Percentiles rank a stretch among this genome's conserved stretches.
phyloP scores from a whole-genome alignment of 345 rosid species.

The Citrus australasica region DNA sequence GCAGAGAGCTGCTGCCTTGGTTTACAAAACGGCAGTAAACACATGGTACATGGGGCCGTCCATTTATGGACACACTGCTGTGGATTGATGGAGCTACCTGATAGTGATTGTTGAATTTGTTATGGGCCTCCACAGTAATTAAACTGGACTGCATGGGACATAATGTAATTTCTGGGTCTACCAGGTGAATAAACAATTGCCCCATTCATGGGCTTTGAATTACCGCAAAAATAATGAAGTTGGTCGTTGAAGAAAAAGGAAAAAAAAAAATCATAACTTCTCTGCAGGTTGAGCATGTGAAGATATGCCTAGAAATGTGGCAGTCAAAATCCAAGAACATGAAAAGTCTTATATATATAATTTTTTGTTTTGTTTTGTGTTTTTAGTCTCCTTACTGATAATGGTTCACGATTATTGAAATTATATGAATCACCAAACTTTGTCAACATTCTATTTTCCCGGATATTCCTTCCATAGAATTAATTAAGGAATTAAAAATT shows the following conservation, averaged over 20 bases:
- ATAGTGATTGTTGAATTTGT: not conserved
- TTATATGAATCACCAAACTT: not conserved
- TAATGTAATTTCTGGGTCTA: constrained; percentile 1
- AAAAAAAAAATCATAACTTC: not conserved
- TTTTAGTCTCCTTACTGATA: not conserved
- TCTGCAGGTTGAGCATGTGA: not conserved
- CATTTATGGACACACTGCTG: constrained; percentile 5
- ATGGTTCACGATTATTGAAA: not conserved
- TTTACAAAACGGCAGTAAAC: constrained; percentile 14
- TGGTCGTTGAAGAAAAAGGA: not conserved
- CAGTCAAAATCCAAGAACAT: not conserved
- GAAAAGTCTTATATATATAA: not conserved
- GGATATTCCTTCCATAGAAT: not conserved
- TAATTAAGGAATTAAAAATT: not conserved
- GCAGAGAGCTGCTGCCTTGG: not conserved
- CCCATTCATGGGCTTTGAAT: not conserved
- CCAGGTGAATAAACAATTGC: not conserved
- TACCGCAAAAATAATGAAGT: not conserved
- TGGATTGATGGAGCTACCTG: constrained; percentile 1
- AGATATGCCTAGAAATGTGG: not conserved
- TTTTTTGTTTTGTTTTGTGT: not conserved
- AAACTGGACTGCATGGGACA: not conserved
- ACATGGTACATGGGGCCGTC: constrained; percentile 24
- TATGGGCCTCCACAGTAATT: constrained; percentile 16
- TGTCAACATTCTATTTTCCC: not conserved